Evolutionary conservation across 2,329 filamentous ascomycete species (phyloP), one percentile per base, ranked within the genome.

Genomic region (Tetracladium maxilliforme): DNA sequence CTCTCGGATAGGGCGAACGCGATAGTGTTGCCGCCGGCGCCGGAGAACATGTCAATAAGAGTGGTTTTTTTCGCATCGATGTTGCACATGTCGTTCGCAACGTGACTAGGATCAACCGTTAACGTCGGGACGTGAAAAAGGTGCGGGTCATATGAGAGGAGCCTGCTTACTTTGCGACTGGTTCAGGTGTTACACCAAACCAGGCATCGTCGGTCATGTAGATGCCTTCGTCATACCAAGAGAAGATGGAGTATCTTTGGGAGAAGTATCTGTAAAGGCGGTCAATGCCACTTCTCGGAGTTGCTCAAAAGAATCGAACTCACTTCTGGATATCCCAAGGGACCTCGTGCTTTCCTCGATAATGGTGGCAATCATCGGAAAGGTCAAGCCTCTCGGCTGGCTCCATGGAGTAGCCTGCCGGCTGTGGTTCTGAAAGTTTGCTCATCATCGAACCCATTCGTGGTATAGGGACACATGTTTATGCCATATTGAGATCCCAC

Each of bases 181-280:
- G 79, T 48, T 98, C 87, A 10, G 90, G 86, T 0, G 92, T 98
- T 6, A 95, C 86, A 28, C 86, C 90, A 47, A 90, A 98, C 90
- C 90, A 98, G 27, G 84, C 79, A 52, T 87, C 77, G 46, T 92
- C 75, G 1, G 92, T 98, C 62, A 98, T 71, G 59, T 73, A 77
- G 36, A 98, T 67, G 28, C 84, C 87, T 30, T 86, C 66, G 45
- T 94, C 77, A 45, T 94, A 98, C 39, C 65, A 66, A 10, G 76
- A 75, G 52, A 92, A 98, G 36, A 98, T 80, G 26, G 73, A 76
- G 48, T 90, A 75, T 31, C 90, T 70, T 43, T 95, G 86, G 10
- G 76, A 64, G 70, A 82, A 98, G 52, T 98, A 98, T 47, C 84
- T 92, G 23, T 3, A 16, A 21, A 14, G 2, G 12, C 4, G 7